Evolutionary conservation across 352 stramenopile genomes (phyloP).

Genomic region (Pythium scleroteichum): DNA sequence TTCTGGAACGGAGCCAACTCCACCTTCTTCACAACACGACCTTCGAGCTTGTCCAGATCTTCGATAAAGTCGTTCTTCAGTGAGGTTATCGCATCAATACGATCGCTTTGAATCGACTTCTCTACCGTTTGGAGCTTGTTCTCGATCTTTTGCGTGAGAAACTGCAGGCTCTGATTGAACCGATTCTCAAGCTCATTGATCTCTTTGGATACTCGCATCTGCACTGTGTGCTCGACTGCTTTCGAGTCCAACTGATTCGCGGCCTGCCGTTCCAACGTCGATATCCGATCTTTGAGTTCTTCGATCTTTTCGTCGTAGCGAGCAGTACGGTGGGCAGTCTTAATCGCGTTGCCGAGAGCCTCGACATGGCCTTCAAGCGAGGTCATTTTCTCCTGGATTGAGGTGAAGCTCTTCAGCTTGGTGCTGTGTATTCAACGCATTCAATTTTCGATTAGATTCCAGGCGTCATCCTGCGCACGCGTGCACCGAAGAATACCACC

Average conservation of each 20-base stretch:
- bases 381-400: constrained; percentile 55
- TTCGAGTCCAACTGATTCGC: constrained; percentile 59
- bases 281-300: constrained; percentile 51
- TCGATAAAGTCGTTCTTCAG: constrained; percentile 63
- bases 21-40: constrained; percentile 41
- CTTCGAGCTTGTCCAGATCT: constrained; percentile 58
- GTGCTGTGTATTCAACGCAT: constrained; percentile 10
- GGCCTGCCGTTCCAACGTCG: constrained; percentile 53
- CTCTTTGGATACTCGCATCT: constrained; percentile 64
- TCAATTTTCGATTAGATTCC: neutral
- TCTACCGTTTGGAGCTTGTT: constrained; percentile 58
- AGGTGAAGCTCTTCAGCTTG: constrained; percentile 56
- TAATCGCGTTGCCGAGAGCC: constrained; percentile 37
- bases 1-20: constrained; percentile 59
- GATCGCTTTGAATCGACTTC: constrained; percentile 50
- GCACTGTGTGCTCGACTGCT: constrained; percentile 62
- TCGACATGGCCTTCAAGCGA: constrained; percentile 66
- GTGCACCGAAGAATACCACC: constrained; percentile 1
- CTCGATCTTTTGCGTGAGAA: constrained; percentile 72
- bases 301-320: constrained; percentile 64
- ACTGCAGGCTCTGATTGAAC: constrained; percentile 50
- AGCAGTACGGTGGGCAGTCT: constrained; percentile 35
- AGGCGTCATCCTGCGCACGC: neutral
- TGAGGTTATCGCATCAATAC: constrained; percentile 45
- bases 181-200: constrained; percentile 76